A percentile compares a stretch with the other conserved stretches of the same genome.
Conservation (phyloP, 2,329 filamentous ascomycete genomes). For the Claviceps sp. region DNA sequence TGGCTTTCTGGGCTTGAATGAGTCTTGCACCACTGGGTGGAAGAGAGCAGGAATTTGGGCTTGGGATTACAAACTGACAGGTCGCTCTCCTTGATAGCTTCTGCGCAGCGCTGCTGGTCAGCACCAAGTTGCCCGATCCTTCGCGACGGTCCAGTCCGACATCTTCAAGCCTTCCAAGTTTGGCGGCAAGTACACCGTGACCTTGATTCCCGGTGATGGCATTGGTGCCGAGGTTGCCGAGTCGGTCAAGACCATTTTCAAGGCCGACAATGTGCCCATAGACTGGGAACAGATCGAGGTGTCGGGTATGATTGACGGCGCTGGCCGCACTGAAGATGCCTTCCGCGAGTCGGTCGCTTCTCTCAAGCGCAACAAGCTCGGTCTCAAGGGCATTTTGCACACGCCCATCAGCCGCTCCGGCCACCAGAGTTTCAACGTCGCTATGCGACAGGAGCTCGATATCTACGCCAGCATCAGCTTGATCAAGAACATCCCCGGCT, state of each 20-base stretch:
- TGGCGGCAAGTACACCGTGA: slow-evolving; percentile 98
- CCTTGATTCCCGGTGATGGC: slow-evolving; percentile 95
- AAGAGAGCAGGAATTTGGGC: too few relatives aligned
- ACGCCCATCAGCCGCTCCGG: slow-evolving; percentile 93
- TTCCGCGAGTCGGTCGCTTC: slow-evolving; percentile 94
- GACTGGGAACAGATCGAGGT: slow-evolving; percentile 99
- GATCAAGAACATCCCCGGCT: slow-evolving; percentile 99
- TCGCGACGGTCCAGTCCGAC: slow-evolving; percentile 80
- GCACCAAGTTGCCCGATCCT: slow-evolving; percentile 37
- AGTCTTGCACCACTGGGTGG: too few relatives aligned
- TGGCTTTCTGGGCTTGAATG: too few relatives aligned
- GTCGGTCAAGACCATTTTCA: slow-evolving; percentile 98
- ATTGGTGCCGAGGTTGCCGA: slow-evolving; percentile 97
- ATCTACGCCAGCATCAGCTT: slow-evolving; percentile 97
- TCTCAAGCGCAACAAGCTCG: slow-evolving; percentile 95
- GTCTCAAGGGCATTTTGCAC: slow-evolving; percentile 96
- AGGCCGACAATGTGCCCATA: slow-evolving; percentile 96
- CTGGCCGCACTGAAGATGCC: slow-evolving; percentile 79
- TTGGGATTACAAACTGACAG: not conserved
- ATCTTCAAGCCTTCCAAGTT: slow-evolving; percentile 99
- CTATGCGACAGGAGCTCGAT: slow-evolving; percentile 96
- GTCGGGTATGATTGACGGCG: slow-evolving; percentile 68
- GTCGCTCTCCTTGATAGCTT: slow-evolving; percentile 24
- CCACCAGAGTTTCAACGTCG: slow-evolving; percentile 99
- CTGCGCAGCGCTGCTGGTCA: slow-evolving; percentile 34